Evolutionary conservation across 129 eudicot genomes (phyloP), one percentile per base, ranked within the genome.

Genomic region (Pittosporum tobira): DNA sequence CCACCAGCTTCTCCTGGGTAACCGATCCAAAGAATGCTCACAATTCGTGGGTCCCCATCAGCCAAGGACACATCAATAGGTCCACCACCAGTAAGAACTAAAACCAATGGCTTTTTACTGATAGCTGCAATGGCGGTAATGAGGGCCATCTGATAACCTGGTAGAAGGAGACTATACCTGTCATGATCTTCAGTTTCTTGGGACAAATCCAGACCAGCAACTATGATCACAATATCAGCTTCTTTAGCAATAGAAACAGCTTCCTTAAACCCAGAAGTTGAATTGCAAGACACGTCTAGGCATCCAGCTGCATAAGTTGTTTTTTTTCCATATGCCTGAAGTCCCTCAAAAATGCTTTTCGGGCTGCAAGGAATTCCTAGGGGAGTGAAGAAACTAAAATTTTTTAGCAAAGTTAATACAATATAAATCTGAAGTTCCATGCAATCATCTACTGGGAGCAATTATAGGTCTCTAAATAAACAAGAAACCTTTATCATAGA

Each of bases 1-100:
- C 84, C 93, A 43, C 96, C 99, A 27, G 88, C 85, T 72, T 93
- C 99, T 55, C 94, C 99, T 1, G 99, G 99, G 65, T 93, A 93
- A 31, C 96, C 99, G 16, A 84, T 79, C 99, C 99, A 93, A 14
- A 93, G 68, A 57, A 87, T 84, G 81, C 91, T 75, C 1, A 79
- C 84, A 20, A 93, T 78, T 7, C 73, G 56, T 15, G 84, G 81
- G 65, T 87, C 76, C 22, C 36, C 66, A 37, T 79, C 71, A 57
- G 94, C 94, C 44, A 93, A 84, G 3, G 99, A 87, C 18, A 93
- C 76, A 48, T 93, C 99, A 59, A 87, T 46, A 25, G 99, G 94
- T 38, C 95, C 96, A 16, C 99, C 99, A 49, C 96, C 94, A 37
- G 85, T 81, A 59, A 93, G 81, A 29, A 87, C 88, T 64, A 93